Base-by-base conservation (phyloP, 306 rosid genomes). In the Prunus armeniaca region DNA sequence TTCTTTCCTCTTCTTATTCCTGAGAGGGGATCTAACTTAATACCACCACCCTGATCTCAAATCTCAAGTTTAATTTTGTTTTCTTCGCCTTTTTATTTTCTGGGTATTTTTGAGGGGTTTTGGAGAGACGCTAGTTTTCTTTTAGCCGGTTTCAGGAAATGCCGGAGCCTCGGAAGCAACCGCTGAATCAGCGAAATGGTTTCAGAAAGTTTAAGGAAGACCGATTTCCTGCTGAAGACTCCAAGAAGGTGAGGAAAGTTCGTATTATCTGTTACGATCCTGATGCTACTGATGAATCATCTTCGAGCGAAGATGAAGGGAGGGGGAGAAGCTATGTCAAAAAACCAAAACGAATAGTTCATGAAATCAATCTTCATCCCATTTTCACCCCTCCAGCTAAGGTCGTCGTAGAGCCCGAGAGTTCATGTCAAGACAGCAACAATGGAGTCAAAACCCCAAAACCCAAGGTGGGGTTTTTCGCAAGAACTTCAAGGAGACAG, bases 281-380 rank as follows among this genome's bases (percentile, higher is more conserved):
- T 6, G 79, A 92, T 19, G 95, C 93, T 1, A 95, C 97, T 4
- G 98, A 90, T 7, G 58, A 74, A 9, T 90, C 90, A 10, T 90
- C 96, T 41, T 88, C 93, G 0, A 84, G 88, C 25, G 97, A 90
- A 13, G 92, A 87, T 49, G 99, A 95, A 76, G 82, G 83, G 17
- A 32, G 11, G 7, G 25, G 7, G 6, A 45, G n/a, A 18, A 12
- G 18, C 9, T 14, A 20, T 0, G 25, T 18, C 3, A 57, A 70
- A 34, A 74, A 6, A 14, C 27, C 73, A 24, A 67, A 88, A 57
- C 65, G 82, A 55, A 34, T 73, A 10, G 52, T 89, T 0, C 68
- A 14, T 1, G 93, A 83, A 72, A 58, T 92, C 49, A 14, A 38
- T 1, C 76, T 92, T 0, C 95, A 91, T 9, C 49, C 62, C 5